Evolutionary conservation across 2,329 filamentous ascomycete species (phyloP).

Genomic region (Fonsecaea nubica): DNA sequence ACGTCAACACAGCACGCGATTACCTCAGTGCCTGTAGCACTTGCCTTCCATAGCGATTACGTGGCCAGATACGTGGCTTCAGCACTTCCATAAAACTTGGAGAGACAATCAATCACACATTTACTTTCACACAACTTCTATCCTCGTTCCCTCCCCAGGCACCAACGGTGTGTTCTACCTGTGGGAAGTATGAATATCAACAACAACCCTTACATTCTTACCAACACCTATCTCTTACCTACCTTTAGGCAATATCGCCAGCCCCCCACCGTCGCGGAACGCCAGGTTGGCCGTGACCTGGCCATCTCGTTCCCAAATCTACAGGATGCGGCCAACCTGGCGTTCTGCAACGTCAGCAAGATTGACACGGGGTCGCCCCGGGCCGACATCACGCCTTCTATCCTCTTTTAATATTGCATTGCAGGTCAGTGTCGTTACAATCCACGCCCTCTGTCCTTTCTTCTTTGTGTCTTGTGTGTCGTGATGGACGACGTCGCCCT

Average conservation of each 20-base stretch:
- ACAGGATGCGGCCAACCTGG: slow-evolving; percentile 77
- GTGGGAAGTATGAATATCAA: slow-evolving; percentile 78
- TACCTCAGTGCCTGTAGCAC: too few relatives aligned
- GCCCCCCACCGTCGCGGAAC: too few relatives aligned
- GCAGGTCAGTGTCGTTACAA: slow-evolving; percentile 33
- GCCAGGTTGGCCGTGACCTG: slow-evolving; percentile 63
- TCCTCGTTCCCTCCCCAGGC: too few relatives aligned
- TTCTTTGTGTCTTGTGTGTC: neutral
- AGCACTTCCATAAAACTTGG: too few relatives aligned
- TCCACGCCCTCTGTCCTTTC: slow-evolving; percentile 9
- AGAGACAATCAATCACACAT: too few relatives aligned
- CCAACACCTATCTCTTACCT: slow-evolving; percentile 54
- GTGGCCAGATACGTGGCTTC: too few relatives aligned
- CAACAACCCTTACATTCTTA: slow-evolving; percentile 87
- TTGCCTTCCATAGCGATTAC: too few relatives aligned
- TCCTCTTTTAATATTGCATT: slow-evolving; percentile 41
- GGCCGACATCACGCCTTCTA: slow-evolving; percentile 31
- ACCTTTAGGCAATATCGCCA: too few relatives aligned
- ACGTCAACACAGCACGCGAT: too few relatives aligned
- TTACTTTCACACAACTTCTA: too few relatives aligned
- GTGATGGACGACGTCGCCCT: slow-evolving; percentile 9
- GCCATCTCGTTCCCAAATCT: slow-evolving; percentile 79
- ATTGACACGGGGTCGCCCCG: slow-evolving; percentile 3
- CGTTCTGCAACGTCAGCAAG: slow-evolving; percentile 77
- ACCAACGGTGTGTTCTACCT: slow-evolving; percentile 36